Conservation (phyloP, 2,329 filamentous ascomycete genomes). For the Microdochium paspali region DNA sequence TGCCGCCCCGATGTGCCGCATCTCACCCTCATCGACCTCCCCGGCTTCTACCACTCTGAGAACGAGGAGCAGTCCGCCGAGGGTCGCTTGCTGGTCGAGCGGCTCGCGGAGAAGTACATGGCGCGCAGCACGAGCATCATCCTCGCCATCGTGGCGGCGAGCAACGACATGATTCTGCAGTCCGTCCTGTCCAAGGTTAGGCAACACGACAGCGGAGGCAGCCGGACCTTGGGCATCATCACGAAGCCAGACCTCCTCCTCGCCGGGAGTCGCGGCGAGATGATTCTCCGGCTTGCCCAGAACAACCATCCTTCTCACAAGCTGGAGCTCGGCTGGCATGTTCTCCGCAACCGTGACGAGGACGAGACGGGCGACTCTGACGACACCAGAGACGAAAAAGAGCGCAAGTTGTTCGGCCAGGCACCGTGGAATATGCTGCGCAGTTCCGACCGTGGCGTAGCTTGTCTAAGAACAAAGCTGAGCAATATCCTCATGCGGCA, state of each 20-base stretch:
- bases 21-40: constrained; percentile 46
- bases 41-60: constrained; percentile 29
- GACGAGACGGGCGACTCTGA: constrained; percentile 10
- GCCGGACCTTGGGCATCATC: constrained; percentile 45
- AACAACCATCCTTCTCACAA: constrained; percentile 19
- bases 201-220: constrained; percentile 28
- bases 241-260: constrained; percentile 42
- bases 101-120: constrained; percentile 43
- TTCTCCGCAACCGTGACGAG: constrained; percentile 38
- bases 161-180: constrained; percentile 40
- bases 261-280: constrained; percentile 27
- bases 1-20: constrained; percentile 30
- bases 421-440: constrained; percentile 16
- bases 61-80: constrained; percentile 20
- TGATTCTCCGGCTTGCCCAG: constrained; percentile 20
- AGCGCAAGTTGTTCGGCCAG: constrained; percentile 21
- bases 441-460: constrained; percentile 22
- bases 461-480: constrained; percentile 24
- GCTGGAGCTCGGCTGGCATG: constrained; percentile 39
- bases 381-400: constrained; percentile 18
- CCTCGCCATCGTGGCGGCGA: constrained; percentile 41
- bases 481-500: constrained; percentile 22
- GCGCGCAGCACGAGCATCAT: constrained; percentile 47
- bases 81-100: constrained; percentile 21
- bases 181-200: constrained; percentile 34